Evolutionary conservation across 2,329 filamentous ascomycete genomes (phyloP), one percentile per base, ranked within the genome.

Genomic region (Xylariaceae sp.): DNA sequence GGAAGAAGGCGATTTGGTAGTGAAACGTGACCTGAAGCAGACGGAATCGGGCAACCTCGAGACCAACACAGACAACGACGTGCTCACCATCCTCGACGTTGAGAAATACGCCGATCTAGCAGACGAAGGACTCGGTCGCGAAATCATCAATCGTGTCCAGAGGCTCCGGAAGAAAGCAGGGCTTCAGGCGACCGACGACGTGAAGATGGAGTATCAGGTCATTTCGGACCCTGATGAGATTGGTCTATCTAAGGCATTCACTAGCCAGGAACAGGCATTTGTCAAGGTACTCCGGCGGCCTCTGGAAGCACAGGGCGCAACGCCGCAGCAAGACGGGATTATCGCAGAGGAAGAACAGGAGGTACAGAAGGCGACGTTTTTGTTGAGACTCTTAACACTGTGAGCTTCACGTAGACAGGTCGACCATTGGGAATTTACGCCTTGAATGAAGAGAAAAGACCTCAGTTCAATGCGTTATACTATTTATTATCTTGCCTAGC

Each of bases 111-210:
- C 90, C 0, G 90, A 96, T 65, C 77, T 99, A 33, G 87, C 87
- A 42, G 83, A 91, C 57, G 91, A 97, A 69, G 94, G 91, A 47
- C 71, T 99, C 47, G 92, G 89, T 1, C 81, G 94, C 62, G 94
- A 97, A 70, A 86, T 99, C 57, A 87, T 99, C 74, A 89, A 95
- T 68, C 85, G 92, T 38, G 87, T 99, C 18, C 94, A 99, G 72
- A 82, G 89, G 58, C 76, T 97, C 55, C 85, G 94, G 58, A 99
- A 99, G 81, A 94, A 94, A 75, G 91, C 91, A 7, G 90, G 90
- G 1, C 76, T 99, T 45, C 83, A 91, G 56, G 84, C 90, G 1
- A 97, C 92, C 0, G 94, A 99, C 64, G 94, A 97, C 64, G 85
- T 99, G 55, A 89, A 87, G 72, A 96, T 99, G 88, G 88, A 95